These are phyloP conservation scores for Globisporangium abappressorium DNA, from an alignment of 352 stramenopile genomes.

Conservation along the genomic window DNA sequence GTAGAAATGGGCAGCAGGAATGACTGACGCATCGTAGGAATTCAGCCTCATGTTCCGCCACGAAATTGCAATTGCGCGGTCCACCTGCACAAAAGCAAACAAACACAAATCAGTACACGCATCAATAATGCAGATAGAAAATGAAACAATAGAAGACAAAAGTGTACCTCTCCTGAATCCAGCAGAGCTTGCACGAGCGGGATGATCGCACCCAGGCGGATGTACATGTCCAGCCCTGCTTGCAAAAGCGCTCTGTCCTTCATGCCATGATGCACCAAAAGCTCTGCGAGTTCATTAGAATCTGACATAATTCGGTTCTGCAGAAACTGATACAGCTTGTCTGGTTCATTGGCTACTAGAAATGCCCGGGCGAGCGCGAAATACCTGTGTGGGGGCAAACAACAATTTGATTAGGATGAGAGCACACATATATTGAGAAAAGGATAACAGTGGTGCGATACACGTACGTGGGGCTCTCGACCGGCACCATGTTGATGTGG, in stretches of 20 bases:
- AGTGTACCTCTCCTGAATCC: constrained; percentile 38
- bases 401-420: neutral
- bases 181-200: constrained; percentile 51
- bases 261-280: constrained; percentile 36
- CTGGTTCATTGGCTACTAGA: constrained; percentile 34
- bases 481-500: constrained; percentile 37
- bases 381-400: constrained; percentile 30
- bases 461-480: constrained; percentile 65
- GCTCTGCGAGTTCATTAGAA: constrained; percentile 51
- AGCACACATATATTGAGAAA: neutral
- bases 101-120: neutral
- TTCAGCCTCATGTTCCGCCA: constrained; percentile 40
- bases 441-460: neutral
- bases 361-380: constrained; percentile 50
- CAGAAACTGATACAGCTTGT: constrained; percentile 67
- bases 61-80: constrained; percentile 44
- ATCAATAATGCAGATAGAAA: neutral
- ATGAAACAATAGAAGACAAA: neutral
- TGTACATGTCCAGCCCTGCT: constrained; percentile 69
- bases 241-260: constrained; percentile 38
- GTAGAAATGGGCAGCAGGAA: constrained; percentile 47
- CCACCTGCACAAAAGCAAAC: constrained; percentile 23
- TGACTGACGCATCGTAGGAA: constrained; percentile 34
- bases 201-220: constrained; percentile 40
- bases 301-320: constrained; percentile 57